phyloP scores from a whole-genome alignment of 768 basidiomycete species.

The Leccinum rimulosum region DNA sequence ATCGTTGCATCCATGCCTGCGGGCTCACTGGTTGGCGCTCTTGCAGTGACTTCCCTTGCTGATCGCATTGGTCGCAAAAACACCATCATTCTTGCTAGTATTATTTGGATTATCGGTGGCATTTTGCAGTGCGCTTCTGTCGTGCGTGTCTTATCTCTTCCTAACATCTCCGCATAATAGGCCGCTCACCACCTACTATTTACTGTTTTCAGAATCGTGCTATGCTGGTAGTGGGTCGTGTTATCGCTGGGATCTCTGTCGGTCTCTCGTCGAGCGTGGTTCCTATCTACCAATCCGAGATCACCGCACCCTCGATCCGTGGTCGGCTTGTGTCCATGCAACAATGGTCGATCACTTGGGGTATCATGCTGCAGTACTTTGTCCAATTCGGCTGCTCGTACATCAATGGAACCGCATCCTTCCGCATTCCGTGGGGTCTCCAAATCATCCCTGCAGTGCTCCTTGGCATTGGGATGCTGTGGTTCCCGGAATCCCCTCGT shows the following conservation, averaged over 20 bases:
- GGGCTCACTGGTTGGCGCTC: constrained; percentile 62
- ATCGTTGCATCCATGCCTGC: constrained; percentile 82
- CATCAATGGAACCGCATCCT: constrained; percentile 66
- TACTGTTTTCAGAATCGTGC: constrained; percentile 49
- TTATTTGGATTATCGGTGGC: constrained; percentile 72
- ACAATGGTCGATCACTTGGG: constrained; percentile 82
- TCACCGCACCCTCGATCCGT: constrained; percentile 68
- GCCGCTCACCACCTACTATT: background rate
- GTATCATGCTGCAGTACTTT: constrained; percentile 74
- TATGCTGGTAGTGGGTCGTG: constrained; percentile 72
- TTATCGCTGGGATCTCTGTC: constrained; percentile 67
- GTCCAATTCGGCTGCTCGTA: constrained; percentile 70
- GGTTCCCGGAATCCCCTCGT: constrained; percentile 71
- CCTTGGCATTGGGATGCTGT: constrained; percentile 61
- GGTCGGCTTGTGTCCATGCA: constrained; percentile 75
- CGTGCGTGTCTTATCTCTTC: constrained; percentile 25
- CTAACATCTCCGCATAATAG: background rate
- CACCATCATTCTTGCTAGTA: constrained; percentile 62
- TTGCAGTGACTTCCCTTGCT: constrained; percentile 60
- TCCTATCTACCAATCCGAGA: constrained; percentile 74
- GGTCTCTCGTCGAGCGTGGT: constrained; percentile 66
- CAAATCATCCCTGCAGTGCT: constrained; percentile 78
- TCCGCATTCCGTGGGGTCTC: constrained; percentile 78
- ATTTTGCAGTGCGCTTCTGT: constrained; percentile 65
- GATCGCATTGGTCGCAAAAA: constrained; percentile 65